Conservation (phyloP, 345 rosid genomes). For the Boechera stricta region DNA sequence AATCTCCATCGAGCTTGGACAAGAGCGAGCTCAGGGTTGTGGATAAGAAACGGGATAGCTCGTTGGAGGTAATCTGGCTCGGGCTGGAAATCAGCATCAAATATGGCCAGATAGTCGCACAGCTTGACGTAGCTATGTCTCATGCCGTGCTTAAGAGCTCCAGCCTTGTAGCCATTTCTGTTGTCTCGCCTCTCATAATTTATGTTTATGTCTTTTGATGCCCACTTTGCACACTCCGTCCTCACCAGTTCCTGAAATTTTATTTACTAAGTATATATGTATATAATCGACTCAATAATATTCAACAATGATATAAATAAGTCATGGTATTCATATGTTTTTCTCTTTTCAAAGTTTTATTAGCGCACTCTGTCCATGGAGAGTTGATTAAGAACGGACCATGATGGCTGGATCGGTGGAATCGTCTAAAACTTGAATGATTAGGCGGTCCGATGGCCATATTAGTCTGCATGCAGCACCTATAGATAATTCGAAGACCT, state of each 20-base stretch:
- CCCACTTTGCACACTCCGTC: slow-evolving; percentile 43
- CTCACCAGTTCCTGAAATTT: slow-evolving; percentile 32
- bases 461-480: slow-evolving; percentile 62
- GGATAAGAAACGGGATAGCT: slow-evolving; percentile 49
- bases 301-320: not conserved
- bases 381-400: slow-evolving; percentile 39
- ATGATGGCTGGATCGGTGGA: slow-evolving; percentile 61
- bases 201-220: slow-evolving; percentile 39
- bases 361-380: not conserved
- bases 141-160: slow-evolving; percentile 60
- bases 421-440: slow-evolving; percentile 65
- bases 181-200: slow-evolving; percentile 43
- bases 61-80: slow-evolving; percentile 53
- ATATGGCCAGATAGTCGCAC: slow-evolving; percentile 52
- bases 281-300: not conserved
- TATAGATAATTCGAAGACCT: slow-evolving; percentile 62
- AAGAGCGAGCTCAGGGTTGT: slow-evolving; percentile 46
- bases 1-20: slow-evolving; percentile 58
- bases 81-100: slow-evolving; percentile 60
- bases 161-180: slow-evolving; percentile 62
- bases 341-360: not conserved
- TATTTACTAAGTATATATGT: not conserved
- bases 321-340: not conserved
- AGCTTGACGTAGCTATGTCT: slow-evolving; percentile 50
- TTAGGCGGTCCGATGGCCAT: slow-evolving; percentile 60